These are phyloP conservation scores for Hanseniaspora lachancei DNA, from an alignment of 805 yeast genomes.

Conservation along the genomic window DNA sequence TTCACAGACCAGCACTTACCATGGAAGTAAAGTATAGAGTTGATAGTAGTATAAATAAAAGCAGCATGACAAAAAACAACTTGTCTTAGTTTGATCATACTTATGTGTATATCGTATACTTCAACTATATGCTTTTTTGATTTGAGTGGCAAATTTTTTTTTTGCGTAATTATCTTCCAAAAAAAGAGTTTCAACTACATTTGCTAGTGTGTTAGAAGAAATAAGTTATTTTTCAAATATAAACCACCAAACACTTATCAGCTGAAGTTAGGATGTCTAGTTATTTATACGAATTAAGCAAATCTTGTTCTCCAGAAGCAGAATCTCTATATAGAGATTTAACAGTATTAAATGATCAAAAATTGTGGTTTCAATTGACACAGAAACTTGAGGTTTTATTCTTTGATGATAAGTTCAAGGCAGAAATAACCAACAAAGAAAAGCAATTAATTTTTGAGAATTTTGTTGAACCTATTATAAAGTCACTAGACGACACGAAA, in stretches of 20 bases:
- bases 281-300: conserved; percentile 3
- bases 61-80: no score
- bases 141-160: neutral
- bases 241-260: neutral
- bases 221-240: neutral
- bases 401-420: conserved; percentile 41
- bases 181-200: neutral
- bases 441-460: conserved; percentile 38
- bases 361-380: conserved; percentile 91
- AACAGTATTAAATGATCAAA: conserved; percentile 77
- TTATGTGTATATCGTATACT: neutral
- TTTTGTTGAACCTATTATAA: conserved; percentile 54
- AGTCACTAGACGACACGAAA: conserved; percentile 65
- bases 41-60: no score
- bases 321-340: conserved; percentile 29
- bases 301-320: neutral
- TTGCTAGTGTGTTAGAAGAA: neutral
- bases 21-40: no score
- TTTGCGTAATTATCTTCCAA: neutral
- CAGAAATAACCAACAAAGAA: conserved; percentile 42
- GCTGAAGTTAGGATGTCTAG: neutral
- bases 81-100: no score
- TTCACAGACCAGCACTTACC: no score
- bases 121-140: neutral
- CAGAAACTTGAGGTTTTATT: conserved; percentile 43